phyloP scores from a whole-genome alignment of 768 basidiomycete species.

The Daedaleopsis nitida region DNA sequence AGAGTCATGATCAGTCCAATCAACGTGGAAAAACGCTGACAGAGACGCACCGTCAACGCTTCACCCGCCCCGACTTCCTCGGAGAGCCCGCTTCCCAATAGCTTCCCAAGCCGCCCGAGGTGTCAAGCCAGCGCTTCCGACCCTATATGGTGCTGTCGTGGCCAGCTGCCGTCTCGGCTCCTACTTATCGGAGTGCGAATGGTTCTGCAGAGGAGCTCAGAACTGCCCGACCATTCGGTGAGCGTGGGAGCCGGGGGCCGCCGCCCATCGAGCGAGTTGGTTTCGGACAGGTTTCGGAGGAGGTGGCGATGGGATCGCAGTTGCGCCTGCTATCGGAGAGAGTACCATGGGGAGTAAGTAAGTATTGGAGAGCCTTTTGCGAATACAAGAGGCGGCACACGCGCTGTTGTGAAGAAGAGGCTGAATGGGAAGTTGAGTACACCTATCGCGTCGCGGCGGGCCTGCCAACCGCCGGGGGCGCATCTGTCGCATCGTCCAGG shows the following conservation, averaged over 20 bases:
- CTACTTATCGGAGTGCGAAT: background rate
- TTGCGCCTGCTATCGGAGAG: too few relatives aligned
- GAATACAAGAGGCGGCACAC: too few relatives aligned
- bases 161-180: background rate
- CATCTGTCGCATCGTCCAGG: background rate
- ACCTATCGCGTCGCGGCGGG: too few relatives aligned
- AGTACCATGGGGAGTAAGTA: too few relatives aligned
- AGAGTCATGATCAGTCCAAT: background rate
- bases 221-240: background rate
- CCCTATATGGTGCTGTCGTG: background rate
- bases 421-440: too few relatives aligned
- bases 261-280: too few relatives aligned
- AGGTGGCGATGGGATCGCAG: too few relatives aligned
- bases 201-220: background rate
- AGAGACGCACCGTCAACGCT: background rate
- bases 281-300: too few relatives aligned
- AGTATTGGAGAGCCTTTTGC: too few relatives aligned
- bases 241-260: background rate
- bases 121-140: background rate
- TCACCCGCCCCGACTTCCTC: slow-evolving; percentile 11
- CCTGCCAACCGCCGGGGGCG: background rate
- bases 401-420: too few relatives aligned
- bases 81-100: background rate
- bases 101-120: background rate
- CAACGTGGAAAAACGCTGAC: background rate